Percentiles rank a stretch among this genome's conserved stretches.
Evolutionary conservation across 495 filamentous ascomycete species (phyloP).

Genomic region (Tuber aestivum): DNA sequence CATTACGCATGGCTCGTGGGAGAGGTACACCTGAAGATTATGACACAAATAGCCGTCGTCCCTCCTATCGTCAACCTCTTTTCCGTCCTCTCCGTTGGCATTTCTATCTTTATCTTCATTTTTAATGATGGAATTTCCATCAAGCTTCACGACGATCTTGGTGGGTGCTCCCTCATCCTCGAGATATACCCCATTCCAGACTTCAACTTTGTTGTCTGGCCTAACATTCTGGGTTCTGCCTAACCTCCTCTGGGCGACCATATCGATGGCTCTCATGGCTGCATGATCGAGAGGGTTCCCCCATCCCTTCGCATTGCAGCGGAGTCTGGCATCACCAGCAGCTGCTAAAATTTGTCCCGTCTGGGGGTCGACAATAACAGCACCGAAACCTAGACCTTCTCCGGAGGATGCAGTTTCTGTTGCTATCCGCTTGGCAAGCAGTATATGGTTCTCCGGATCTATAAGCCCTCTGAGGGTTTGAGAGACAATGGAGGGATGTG

Average conservation of each 20-base stretch:
- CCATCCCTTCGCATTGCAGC: slow-evolving; percentile 29
- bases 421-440: slow-evolving; percentile 61
- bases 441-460: slow-evolving; percentile 53
- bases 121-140: neutral
- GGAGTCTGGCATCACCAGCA: slow-evolving; percentile 37
- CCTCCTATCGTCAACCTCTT: slow-evolving; percentile 14
- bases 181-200: slow-evolving; percentile 11
- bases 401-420: slow-evolving; percentile 51
- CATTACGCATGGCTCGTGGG: slow-evolving; percentile 92
- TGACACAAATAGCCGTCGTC: slow-evolving; percentile 90
- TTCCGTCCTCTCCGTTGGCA: neutral
- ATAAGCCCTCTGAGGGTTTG: slow-evolving; percentile 16
- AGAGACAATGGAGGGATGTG: slow-evolving; percentile 59
- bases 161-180: slow-evolving; percentile 6
- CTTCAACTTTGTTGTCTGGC: slow-evolving; percentile 44
- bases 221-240: slow-evolving; percentile 29
- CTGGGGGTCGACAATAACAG: slow-evolving; percentile 67
- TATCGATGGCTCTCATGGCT: slow-evolving; percentile 76
- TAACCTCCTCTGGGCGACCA: slow-evolving; percentile 64
- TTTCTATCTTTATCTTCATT: neutral
- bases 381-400: slow-evolving; percentile 65
- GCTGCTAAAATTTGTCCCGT: slow-evolving; percentile 42
- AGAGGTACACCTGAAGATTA: slow-evolving; percentile 81
- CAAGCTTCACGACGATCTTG: neutral
- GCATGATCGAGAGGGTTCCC: slow-evolving; percentile 53